phyloP scores from a whole-genome alignment of 2,329 filamentous ascomycete genomes.

The Pseudogymnoascus pannorum region DNA sequence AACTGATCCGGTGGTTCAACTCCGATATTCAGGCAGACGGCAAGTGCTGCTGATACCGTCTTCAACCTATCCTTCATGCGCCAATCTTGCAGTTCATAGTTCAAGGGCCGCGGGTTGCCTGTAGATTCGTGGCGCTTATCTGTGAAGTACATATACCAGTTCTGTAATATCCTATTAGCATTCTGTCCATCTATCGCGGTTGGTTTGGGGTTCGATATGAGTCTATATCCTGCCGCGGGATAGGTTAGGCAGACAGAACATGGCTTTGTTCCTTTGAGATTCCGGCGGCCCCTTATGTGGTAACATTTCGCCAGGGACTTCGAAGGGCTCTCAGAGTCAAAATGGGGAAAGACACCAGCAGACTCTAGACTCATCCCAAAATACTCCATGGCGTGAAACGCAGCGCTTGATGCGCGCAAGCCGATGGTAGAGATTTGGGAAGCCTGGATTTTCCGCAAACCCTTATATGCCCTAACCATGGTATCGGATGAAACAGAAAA shows the following conservation, averaged over 20 bases:
- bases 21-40: constrained; percentile 92
- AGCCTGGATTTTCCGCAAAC: not conserved
- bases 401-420: constrained; percentile 8
- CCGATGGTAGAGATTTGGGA: not conserved
- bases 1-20: constrained; percentile 96
- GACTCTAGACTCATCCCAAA: not conserved
- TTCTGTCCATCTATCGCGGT: not conserved
- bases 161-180: constrained; percentile 45
- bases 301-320: not conserved
- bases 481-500: constrained; percentile 7
- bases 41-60: constrained; percentile 89
- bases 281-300: not conserved
- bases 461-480: constrained; percentile 3
- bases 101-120: constrained; percentile 68
- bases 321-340: not conserved
- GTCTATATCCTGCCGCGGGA: not conserved
- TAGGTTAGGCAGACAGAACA: not conserved
- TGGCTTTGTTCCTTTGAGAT: not conserved
- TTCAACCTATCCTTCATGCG: constrained; percentile 94
- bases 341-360: not conserved
- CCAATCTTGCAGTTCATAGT: constrained; percentile 77
- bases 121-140: constrained; percentile 96
- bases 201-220: not conserved
- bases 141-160: constrained; percentile 99
- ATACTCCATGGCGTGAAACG: not conserved